Base-by-base conservation (phyloP, 768 basidiomycete genomes). In the Mycena olivaceomarginata region DNA sequence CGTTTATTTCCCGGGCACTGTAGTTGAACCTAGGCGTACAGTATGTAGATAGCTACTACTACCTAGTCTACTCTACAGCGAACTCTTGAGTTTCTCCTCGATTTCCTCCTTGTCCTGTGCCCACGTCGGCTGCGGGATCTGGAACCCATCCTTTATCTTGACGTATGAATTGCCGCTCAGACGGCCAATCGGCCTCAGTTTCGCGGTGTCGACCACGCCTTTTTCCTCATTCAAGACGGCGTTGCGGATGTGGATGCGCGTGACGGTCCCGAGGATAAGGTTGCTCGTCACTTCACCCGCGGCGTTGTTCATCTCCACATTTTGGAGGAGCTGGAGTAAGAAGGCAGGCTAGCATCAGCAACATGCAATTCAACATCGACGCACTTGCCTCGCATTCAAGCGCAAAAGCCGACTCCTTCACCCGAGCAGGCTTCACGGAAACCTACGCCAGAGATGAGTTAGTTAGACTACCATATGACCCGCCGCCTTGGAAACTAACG, bases 361-460 rank as follows among this genome's bases (percentile, higher is more conserved):
- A 25, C n/a, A 72, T 46, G 6, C 22, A 43, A 16, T 45, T 11
- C 41, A 8, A 66, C 62, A 74, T 8, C 13, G 39, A 22, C n/a
- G 37, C 41, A 41, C 20, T 40, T 75, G 87, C 88, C 81, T 89
- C 92, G 85, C 92, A 93, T 85, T 94, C 93, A 82, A 94, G 88
- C 31, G 89, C 88, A 78, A 93, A 92, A 0, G 91, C 93, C 77
- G 93, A 92, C 81, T 93, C 93, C 80, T 88, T 90, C 22, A 93
- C 92, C 69, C 93, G 86, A 37, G 92, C 86, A 31, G 92, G 88
- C 79, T 88, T 89, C 53, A 89, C 84, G 84, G 89, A 78, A 79
- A 85, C 80, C 89, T 88, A 85, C 84, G 80, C 69, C 48, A 74
- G 39, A 63, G 67, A 67, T 65, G 60, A 74, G 56, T 70, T 39